Evolutionary conservation across 73 alveolate species (phyloP).

Genomic region (Tetrahymena thermophila): DNA sequence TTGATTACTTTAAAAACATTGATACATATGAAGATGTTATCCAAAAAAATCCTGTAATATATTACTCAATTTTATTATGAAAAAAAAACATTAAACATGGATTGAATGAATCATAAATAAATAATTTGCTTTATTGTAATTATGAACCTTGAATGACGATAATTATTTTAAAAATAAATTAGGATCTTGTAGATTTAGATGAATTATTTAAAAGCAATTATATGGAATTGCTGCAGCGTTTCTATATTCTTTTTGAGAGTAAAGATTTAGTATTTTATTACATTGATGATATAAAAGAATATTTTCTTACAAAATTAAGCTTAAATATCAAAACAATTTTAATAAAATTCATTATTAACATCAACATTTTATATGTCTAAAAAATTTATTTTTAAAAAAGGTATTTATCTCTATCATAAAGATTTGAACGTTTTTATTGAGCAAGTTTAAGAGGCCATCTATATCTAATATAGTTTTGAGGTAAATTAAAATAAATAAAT

Average conservation of each 20-base stretch:
- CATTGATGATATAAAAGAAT: background rate
- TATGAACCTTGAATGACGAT: background rate
- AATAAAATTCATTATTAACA: background rate
- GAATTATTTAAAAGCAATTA: slow-evolving; percentile 88
- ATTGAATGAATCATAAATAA: too few relatives aligned
- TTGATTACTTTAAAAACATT: slow-evolving; percentile 67
- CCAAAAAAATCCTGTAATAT: slow-evolving; percentile 60
- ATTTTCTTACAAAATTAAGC: background rate
- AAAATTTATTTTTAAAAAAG: background rate
- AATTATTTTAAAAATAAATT: background rate
- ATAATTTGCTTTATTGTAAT: background rate
- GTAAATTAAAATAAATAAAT: background rate
- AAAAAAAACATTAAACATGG: background rate
- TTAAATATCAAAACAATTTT: background rate
- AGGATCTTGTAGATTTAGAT: slow-evolving; percentile 82
- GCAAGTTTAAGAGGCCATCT: slow-evolving; percentile 63
- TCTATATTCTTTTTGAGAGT: slow-evolving; percentile 82
- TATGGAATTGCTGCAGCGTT: slow-evolving; percentile 88
- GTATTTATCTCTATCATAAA: slow-evolving; percentile 69
- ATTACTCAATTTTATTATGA: background rate
- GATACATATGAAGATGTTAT: slow-evolving; percentile 85
- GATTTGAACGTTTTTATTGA: slow-evolving; percentile 78
- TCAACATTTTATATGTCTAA: background rate
- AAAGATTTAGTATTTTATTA: background rate
- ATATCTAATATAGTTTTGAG: slow-evolving; percentile 25